Base-by-base conservation (phyloP, 768 basidiomycete genomes). In the Mycena latifolia region DNA sequence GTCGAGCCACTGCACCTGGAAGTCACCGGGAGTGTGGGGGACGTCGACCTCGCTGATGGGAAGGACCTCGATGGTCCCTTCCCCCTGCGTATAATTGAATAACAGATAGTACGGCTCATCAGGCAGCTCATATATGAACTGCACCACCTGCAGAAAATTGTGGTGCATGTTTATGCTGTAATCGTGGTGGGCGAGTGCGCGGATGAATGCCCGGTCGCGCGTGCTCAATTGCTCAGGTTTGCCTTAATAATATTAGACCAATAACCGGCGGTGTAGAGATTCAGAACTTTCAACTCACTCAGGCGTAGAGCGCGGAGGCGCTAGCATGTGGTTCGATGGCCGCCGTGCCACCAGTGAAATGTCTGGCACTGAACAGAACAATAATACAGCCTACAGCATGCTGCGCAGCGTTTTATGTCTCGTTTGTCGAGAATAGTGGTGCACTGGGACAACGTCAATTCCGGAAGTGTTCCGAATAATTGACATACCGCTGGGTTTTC, bases 161-260 rank as follows among this genome's bases (percentile, higher is more conserved):
- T 3, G 14, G 29, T 12, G 0, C 22, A 27, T 25, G 12, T 8
- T 3, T 2, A 18, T 2, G 10, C 6, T 24, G n/a, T 47, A 58
- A n/a, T 58, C 56, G 45, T 47, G 56, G 56, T 25, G 45, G 31
- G n/a, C 46, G 17, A 58, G 31, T 12, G 31, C 31, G 5, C 45
- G 56, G 45, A 58, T 47, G 31, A 58, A 58, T 22, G 56, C 22
- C 20, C 56, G 43, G 28, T 58, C 56, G 18, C 56, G 56, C 27
- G 56, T 35, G 15, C 18, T 39, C 15, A 59, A 31, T 3, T 18
- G 8, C 33, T 59, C 47, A 17, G 48, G 5, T n/a, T 51, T 10
- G 3, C 18, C 46, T 59, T n/a, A n/a, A n/a, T n/a, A n/a, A n/a
- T n/a, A n/a, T n/a, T n/a, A n/a, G n/a, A n/a, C n/a, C n/a, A n/a